Evolutionary conservation across 441 rosid genomes (phyloP).

Genomic region (Populus hybrid): DNA sequence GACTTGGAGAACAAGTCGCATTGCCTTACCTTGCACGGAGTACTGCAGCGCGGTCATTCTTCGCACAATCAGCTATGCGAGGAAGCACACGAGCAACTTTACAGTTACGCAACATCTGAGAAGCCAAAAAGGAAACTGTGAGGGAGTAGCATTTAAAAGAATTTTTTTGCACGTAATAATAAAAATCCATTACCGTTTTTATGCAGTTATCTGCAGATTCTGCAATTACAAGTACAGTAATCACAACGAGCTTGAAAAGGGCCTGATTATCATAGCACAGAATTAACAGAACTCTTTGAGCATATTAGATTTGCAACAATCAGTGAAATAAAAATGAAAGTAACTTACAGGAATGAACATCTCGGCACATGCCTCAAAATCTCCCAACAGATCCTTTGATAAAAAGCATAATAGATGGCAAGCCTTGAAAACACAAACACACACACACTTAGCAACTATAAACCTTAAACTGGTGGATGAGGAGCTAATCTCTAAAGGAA

Average conservation of each 20-base stretch:
- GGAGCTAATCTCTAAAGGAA: conserved; percentile 1
- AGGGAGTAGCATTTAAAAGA: conserved; percentile 20
- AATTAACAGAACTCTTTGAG: conserved; percentile 26
- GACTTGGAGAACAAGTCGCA: conserved; percentile 19
- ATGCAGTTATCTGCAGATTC: conserved; percentile 99
- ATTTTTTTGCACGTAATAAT: conserved; percentile 4
- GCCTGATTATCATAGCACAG: conserved; percentile 66
- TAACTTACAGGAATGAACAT: conserved; percentile 81
- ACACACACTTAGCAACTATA: conserved; percentile 18
- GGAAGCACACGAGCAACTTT: conserved; percentile 92
- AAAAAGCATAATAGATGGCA: conserved; percentile 93
- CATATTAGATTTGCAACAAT: conserved; percentile 1
- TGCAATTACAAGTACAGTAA: conserved; percentile 99
- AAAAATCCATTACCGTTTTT: conserved; percentile 64
- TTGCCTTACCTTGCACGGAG: conserved; percentile 85
- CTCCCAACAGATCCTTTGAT: conserved; percentile 94
- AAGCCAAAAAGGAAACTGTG: conserved; percentile 11
- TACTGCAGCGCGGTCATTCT: conserved; percentile 83
- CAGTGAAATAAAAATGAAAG: background rate
- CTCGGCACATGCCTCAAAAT: conserved; percentile 95
- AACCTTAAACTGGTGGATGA: background rate
- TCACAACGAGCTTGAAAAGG: conserved; percentile 99
- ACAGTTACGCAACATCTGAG: conserved; percentile 94
- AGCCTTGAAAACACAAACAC: conserved; percentile 49
- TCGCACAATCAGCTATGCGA: conserved; percentile 88